Evolutionary conservation across 768 basidiomycete genomes (phyloP), one percentile per base, ranked within the genome.

Genomic region (Mycena indigotica): DNA sequence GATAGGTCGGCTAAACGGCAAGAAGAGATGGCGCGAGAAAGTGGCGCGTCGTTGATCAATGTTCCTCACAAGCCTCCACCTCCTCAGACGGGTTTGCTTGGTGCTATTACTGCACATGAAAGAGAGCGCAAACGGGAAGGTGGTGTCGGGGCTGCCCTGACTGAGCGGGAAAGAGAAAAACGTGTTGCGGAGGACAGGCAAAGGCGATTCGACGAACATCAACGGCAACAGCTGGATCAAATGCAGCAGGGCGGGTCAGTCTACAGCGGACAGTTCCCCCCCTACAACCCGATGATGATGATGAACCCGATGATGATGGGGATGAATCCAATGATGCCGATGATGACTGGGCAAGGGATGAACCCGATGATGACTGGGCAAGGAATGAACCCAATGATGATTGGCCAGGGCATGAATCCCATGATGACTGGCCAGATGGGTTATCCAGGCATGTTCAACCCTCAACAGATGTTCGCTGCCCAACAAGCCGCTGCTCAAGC

Each of bases 51-150:
- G 3, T 81, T 98, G 52, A 87, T 98, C 76, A 95, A 96, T 70
- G 93, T 99, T n/a, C 93, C 93, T 3, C 85, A 87, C 67, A 96
- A 96, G 69, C 94, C 95, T 0, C 94, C 93, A 0, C 92, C 93
- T 2, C 95, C 97, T 6, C 94, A 96, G 73, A 93, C 91, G 40
- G 97, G 97, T 35, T 81, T 98, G 40, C 85, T 99, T 49, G 97
- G 97, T 17, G 96, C 96, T 2, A 94, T 98, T 66, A 94, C 94
- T 40, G 92, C 90, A 8, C 94, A 97, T 70, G 94, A 99, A 72
- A 84, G 93, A 52, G 96, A 98, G 55, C 81, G 93, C 58, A 93
- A 96, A 68, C 87, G 94, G 26, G 95, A 96, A 57, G 95, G 97
- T 51, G 96, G 96, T 32, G 85, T 98, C 17, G 97, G 96, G 50